Evolutionary conservation across 2,329 filamentous ascomycete genomes (phyloP), one percentile per base, ranked within the genome.

Genomic region (Nemania sp.): DNA sequence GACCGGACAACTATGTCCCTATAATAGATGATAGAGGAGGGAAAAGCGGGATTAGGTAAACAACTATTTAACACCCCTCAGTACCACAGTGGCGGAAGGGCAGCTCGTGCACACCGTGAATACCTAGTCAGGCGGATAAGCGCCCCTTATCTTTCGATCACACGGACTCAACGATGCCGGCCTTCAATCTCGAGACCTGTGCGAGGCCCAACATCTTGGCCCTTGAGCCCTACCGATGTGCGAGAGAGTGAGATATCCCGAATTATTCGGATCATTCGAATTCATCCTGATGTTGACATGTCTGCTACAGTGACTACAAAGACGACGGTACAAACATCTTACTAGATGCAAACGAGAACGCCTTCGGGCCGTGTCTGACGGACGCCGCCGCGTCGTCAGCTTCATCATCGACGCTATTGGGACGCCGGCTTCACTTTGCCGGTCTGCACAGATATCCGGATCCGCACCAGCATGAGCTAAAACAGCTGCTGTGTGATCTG

Each of bases 331-430:
- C 88, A 60, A 98, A 98, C 73, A 87, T 98, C 71, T 88, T 99
- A 54, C 90, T 99, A 67, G 95, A 99, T 75, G 95, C 95, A 69
- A 99, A 99, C 72, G 95, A 99, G 79, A 99, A 99, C 73, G 92
- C 95, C 61, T 97, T 90, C 71, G 95, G 95, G 0, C 94, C 95
- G 0, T 89, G 91, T 1, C 79, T 97, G 50, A 79, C 82, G 1
- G 72, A 82, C 42, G 79, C 80, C 11, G 79, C 81, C 51, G 76
- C 84, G 13, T 73, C 80, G 11, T 74, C 80, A 53, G 75, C 80
- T 49, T 73, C 53, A 2, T 60, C 57, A n/a, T n/a, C n/a, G n/a
- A n/a, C n/a, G n/a, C n/a, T n/a, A n/a, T n/a, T n/a, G 35, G 74
- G 75, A 29, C 80, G 88, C 18, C 79, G 87, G 61, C 81, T 95